Evolutionary conservation across 2,329 filamentous ascomycete genomes (phyloP), one percentile per base, ranked within the genome.

Genomic region (Monosporascus sp.): DNA sequence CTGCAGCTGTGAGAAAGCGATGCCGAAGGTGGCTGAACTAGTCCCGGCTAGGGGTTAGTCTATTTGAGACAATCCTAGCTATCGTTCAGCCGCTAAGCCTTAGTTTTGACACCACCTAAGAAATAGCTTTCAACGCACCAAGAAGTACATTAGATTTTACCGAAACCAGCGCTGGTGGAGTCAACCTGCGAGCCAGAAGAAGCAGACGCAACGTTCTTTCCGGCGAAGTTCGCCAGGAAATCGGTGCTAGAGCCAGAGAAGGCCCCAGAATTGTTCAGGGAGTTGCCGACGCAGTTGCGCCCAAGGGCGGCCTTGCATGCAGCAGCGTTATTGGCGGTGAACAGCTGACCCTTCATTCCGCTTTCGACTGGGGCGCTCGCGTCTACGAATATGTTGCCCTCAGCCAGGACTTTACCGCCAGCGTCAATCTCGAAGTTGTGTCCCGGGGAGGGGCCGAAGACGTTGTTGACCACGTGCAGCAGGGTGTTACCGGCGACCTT

Each of bases 341-440:
- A 72, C 24, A 72, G 58, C 56, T 65, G 52, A 38, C 71, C 71
- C 25, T 56, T 51, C 54, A 59, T 58, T 44, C 64, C 58, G 20
- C 44, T 38, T 54, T 72, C 69, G 37, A 73, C 62, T 20, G 68
- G 65, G 18, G 69, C 65, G 3, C 57, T 50, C 38, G 79, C 70
- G 56, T 75, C 71, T 64, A 76, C 70, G 70, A 79, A 80, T 22
- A 74, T 70, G 56, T 79, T 79, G 39, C 76, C 77, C 63, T 80
- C 77, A 2, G 74, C 74, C 38, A 80, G 67, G 48, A 78, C 70
- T 45, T 67, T 67, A 47, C 60, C 69, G 41, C 68, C 68, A 15
- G 55, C 47, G 45, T 63, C 65, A 54, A 72, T 55, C 60, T 77
- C 75, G 53, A 79, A 78, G 44, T 72, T 70, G 63, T 78, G 73